Conservation (phyloP, 257 asterid species). For the Datura wrightii region DNA sequence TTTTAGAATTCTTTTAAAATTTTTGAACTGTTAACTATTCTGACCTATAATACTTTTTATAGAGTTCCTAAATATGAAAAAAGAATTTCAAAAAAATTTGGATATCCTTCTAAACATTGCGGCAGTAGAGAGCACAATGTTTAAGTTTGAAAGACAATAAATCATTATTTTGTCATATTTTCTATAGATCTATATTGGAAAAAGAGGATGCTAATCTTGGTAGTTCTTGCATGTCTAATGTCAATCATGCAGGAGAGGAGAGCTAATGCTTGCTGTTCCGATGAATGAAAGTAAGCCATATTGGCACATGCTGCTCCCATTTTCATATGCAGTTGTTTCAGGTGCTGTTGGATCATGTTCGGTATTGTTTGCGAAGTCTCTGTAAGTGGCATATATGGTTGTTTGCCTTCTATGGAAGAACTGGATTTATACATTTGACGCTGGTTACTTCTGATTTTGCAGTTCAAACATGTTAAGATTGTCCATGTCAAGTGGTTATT, state of each 20-base stretch:
- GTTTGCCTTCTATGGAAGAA: constrained; percentile 35
- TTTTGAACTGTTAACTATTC: neutral
- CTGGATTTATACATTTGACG: constrained; percentile 35
- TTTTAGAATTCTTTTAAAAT: neutral
- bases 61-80: neutral
- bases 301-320: constrained; percentile 94
- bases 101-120: neutral
- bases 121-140: neutral
- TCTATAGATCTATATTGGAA: constrained; percentile 6
- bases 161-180: constrained; percentile 4
- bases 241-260: constrained; percentile 78
- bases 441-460: constrained; percentile 41
- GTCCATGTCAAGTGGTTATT: constrained; percentile 80
- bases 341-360: constrained; percentile 98
- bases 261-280: constrained; percentile 59
- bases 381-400: constrained; percentile 56
- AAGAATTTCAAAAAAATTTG: neutral
- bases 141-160: neutral
- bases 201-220: constrained; percentile 22
- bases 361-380: constrained; percentile 90
- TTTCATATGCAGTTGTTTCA: constrained; percentile 93
- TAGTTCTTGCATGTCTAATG: constrained; percentile 32
- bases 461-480: constrained; percentile 90
- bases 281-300: constrained; percentile 70
- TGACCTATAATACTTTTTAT: constrained; percentile 4